These are phyloP conservation scores for Mrakiaceae sp. DNA, from an alignment of 1,284 basidiomycete genomes.

Conservation along the genomic window DNA sequence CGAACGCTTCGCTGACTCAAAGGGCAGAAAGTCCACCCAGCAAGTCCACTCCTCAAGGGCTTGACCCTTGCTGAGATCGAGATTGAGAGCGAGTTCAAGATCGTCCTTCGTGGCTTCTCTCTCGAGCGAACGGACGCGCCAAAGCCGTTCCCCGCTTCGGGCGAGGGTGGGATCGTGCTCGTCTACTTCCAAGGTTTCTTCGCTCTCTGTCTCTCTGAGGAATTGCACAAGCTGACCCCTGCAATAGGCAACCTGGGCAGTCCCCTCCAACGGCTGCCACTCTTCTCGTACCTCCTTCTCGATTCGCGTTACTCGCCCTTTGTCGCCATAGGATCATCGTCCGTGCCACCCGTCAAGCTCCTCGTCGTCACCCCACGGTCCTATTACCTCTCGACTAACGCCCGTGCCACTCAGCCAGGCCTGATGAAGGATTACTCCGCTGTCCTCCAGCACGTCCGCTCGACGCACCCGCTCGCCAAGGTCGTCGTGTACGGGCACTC, in stretches of 20 bases:
- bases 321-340: too few relatives aligned
- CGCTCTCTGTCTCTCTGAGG: not conserved
- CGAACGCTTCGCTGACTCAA: not conserved
- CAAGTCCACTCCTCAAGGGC: not conserved
- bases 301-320: slow-evolving; percentile 7
- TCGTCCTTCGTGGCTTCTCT: slow-evolving; percentile 7
- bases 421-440: slow-evolving; percentile 1
- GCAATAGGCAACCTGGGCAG: slow-evolving; percentile 10
- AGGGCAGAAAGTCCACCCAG: slow-evolving; percentile 4
- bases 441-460: not conserved
- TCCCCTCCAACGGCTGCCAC: slow-evolving; percentile 3
- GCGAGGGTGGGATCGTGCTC: not conserved
- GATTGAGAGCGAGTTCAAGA: not conserved
- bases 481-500: slow-evolving; percentile 9
- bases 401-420: not conserved
- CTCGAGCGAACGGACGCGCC: not conserved
- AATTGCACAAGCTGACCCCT: not conserved
- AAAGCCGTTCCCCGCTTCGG: not conserved
- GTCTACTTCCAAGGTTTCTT: slow-evolving; percentile 13
- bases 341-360: not conserved
- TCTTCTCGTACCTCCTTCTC: slow-evolving; percentile 12
- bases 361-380: slow-evolving; percentile 11
- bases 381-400: slow-evolving; percentile 14
- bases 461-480: not conserved
- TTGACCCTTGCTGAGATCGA: not conserved